Base-by-base conservation (phyloP, 176 grass and related monocot genomes). In the Phyllostachys edulis region DNA sequence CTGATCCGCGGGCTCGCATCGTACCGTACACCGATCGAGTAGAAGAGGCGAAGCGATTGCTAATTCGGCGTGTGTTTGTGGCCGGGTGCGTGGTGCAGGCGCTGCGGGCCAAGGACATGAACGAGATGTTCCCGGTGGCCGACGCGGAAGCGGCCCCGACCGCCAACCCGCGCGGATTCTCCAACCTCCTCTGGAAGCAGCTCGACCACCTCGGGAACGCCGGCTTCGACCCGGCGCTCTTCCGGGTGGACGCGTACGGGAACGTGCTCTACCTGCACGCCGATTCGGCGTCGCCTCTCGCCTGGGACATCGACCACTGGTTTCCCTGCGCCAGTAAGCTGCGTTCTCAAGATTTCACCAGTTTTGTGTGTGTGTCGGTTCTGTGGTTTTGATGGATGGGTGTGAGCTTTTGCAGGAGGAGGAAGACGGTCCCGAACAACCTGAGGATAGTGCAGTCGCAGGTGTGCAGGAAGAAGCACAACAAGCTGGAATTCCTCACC, bases 151-250 rank as follows among this genome's bases (percentile, higher is more conserved):
- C 96, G 14, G 32, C 45, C 72, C 88, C 93, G 71, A 86, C 89
- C 24, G 65, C 87, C 49, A 99, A 99, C 59, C 91, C 91, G 17
- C 87, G 89, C 40, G 96, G 96, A 37, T 99, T 82, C 70, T 88
- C 90, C 75, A 99, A 91, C 87, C 93, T 96, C n/a, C 80, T 99
- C 56, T 99, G 96, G 96, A 99, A 96, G 89, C 96, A 94, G 85
- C 91, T 99, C 46, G 89, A 99, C 59, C 93, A 99, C 84, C 89
- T 99, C 79, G 91, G 96, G 84, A 99, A 99, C 81, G 96, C 96
- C 12, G 96, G 96, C 3, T 99, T 99, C 69, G 96, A 99, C 84
- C 96, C 96, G 34, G 80, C 93, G 82, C 75, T 96, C 7, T 99
- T 96, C 92, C 89, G 93, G 14, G 85, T 94, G 16, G 96, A 99